These are phyloP conservation scores for Nyctanthes arbortristis DNA, from an alignment of 257 asterid genomes.

Conservation along the genomic window DNA sequence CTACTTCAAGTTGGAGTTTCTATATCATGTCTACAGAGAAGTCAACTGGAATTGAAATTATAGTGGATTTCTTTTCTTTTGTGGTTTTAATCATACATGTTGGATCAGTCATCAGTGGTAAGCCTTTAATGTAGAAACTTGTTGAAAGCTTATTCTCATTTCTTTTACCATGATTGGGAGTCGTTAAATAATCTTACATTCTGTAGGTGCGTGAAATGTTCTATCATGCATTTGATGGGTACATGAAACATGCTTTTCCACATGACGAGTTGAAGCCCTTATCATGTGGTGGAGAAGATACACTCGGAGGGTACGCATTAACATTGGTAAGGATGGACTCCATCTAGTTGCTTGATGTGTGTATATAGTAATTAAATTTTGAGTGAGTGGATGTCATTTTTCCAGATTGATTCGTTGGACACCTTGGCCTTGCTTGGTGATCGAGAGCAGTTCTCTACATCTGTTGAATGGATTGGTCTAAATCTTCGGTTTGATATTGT, in stretches of 20 bases:
- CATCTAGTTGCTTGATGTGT: conserved; percentile 12
- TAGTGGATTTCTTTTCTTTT: background rate
- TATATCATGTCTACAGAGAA: no score
- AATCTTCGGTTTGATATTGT: conserved; percentile 97
- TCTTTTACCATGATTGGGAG: background rate
- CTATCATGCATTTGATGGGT: conserved; percentile 94
- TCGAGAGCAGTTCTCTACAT: conserved; percentile 65
- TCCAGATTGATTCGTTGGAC: conserved; percentile 92
- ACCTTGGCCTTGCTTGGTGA: conserved; percentile 97
- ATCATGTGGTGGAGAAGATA: conserved; percentile 96
- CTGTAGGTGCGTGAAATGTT: conserved; percentile 89
- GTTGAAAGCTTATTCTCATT: no score
- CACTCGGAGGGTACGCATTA: conserved; percentile 96
- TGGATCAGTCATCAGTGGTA: background rate
- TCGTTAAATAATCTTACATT: conserved; percentile 13
- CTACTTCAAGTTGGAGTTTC: no score
- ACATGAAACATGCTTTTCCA: conserved; percentile 92
- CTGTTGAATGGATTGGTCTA: conserved; percentile 99
- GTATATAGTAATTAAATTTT: conserved; percentile 4
- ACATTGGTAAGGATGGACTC: conserved; percentile 63
- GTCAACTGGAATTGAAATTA: conserved; percentile 1
- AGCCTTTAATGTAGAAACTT: background rate
- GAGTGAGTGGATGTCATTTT: conserved; percentile 15
- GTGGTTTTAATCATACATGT: no score
- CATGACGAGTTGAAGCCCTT: conserved; percentile 90